Base-by-base conservation (phyloP, 1,139 yeast species). In the Lodderomyces theae region DNA sequence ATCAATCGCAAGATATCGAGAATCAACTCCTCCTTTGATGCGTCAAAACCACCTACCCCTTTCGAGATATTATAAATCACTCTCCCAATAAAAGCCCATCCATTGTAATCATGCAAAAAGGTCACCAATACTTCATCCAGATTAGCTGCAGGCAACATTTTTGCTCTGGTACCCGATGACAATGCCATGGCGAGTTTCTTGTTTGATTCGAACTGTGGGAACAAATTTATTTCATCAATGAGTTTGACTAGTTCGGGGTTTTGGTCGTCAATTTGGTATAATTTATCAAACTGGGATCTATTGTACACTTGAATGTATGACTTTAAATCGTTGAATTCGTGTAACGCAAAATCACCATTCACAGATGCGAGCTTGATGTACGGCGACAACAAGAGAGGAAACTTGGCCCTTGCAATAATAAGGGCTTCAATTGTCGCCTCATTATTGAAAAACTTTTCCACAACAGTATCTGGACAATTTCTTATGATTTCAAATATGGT, bases 71-170 rank as follows among this genome's bases (percentile, higher is more conserved):
- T 84, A 50, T 85, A 90, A 23, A 90, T 60, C 0, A 86, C 65
- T 50, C 95, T 74, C 1, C 97, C 97, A 26, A 90, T 52, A 33
- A 86, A 66, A 0, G 94, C 77, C 96, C 97, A 88, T 0, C 97
- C 97, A 56, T 82, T 86, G 55, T 82, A 88, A 5, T 75, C 72
- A 57, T 84, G 79, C 34, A 83, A 65, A 65, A 92, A 89, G 23
- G 88, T 74, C 1, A 85, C 84, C 32, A 86, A 70, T 5, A 80
- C 72, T 26, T 66, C 70, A 24, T 64, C 64, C 3, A 62, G 60
- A 12, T 56, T 56, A 2, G 68, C 54, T 2, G 78, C 61, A 1
- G 86, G 79, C 24, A 87, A 60, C 1, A 86, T 61, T 50, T 82
- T 83, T 2, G 92, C 97, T 44, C 72, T 76, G 0, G 96, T 84